Evolutionary conservation across 1,284 basidiomycete genomes (phyloP), one percentile per base, ranked within the genome.

Genomic region (Athelia sp.): DNA sequence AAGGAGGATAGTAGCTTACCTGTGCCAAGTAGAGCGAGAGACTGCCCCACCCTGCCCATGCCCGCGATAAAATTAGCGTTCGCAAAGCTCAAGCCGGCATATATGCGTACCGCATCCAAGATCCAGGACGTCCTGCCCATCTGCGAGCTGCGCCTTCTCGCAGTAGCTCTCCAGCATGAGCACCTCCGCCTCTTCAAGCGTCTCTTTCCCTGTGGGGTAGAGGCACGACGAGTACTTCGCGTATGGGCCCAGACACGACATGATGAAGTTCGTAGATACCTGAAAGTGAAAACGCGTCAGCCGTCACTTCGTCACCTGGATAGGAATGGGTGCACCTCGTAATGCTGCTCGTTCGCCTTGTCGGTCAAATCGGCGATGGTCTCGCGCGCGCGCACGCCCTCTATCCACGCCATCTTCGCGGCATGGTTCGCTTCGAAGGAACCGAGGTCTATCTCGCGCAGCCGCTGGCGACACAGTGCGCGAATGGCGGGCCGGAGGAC

Each of bases 301-400:
- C n/a, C n/a, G n/a, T 26, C 6, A 29, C 11, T n/a, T 31, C 14
- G 36, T 40, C 17, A 32, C n/a, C 19, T 22, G 29, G n/a, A n/a
- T n/a, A n/a, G n/a, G 26, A 29, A 29, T 29, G 13, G 13, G 26
- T 29, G 52, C 50, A 83, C 84, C 69, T 90, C 86, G 61, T 90
- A 90, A 59, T 90, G 87, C 63, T 90, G 87, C 57, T 87, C 78
- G 57, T 91, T 90, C 29, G 87, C 87, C 59, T 84, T 86, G 31
- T 82, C 77, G 6, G 84, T 76, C 14, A 81, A 70, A 56, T 83
- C 84, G 2, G 87, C 86, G 51, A 90, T 88, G 19, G 73, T 73
- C 11, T 58, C 61, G 21, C 78, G 66, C 0, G 70, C 68, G n/a
- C 74, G 71, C 14, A 80, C 75, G 17, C 67, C 69, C 53, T 78